Base-by-base conservation (phyloP, 2,329 filamentous ascomycete species). In the Cryphonectria naterciae region DNA sequence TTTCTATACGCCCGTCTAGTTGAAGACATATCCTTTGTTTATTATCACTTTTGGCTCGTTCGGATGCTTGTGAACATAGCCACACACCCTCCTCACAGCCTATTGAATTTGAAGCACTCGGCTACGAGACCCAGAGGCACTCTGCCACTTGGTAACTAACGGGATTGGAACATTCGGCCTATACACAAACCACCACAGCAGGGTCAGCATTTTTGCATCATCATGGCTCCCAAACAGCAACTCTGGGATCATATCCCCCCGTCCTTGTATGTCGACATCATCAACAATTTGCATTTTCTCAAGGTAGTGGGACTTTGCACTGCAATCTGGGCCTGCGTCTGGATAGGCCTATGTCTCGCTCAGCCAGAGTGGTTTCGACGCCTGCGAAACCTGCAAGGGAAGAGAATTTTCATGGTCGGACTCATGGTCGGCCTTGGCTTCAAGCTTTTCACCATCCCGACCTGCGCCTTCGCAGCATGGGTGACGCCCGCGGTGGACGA, bases 401-500 rank as follows among this genome's bases (percentile, higher is more conserved):
- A 68, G 39, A 75, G 75, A 62, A 61, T 73, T 10, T 68, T 74
- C 39, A 73, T 74, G 70, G 72, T 76, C 61, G 74, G 74, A 2
- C 68, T 68, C 4, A 70, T 72, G 54, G 65, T 75, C 32, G 74
- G 75, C 2, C 67, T 71, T 19, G 43, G 73, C 1, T 72, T 72
- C 74, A 76, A 76, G 68, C 56, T 71, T 7, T 46, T 75, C 22
- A 71, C 74, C 10, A 15, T 75, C 17, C 60, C 70, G 2, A 67
- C 68, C 15, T 76, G 75, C 32, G 64, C 65, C n/a, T 58, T 73
- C 6, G 74, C 75, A 2, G 64, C 73, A 17, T 69, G 74, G 68
- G 73, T 71, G 15, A 75, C 74, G 2, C 43, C 74, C 0, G 68
- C 75, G n/a, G 68, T 74, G 65, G 73, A 73, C 39, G 75, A 76